phyloP scores from a whole-genome alignment of 2,329 filamentous ascomycete species.

The Lachnum nothofagi region DNA sequence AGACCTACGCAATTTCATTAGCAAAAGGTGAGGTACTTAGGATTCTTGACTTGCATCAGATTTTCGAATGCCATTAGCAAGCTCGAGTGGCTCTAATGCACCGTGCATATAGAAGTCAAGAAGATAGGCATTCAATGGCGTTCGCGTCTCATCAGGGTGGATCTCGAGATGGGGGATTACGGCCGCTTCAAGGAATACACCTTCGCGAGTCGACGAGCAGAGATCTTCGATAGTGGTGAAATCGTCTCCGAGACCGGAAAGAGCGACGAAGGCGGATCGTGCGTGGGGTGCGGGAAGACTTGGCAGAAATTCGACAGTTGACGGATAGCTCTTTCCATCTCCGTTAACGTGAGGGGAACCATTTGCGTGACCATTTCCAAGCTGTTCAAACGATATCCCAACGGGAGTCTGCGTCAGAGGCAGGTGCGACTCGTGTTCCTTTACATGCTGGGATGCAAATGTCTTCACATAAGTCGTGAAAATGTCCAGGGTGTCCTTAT shows the following conservation, averaged over 20 bases:
- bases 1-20: constrained; percentile 41
- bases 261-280: constrained; percentile 64
- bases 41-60: constrained; percentile 42
- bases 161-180: constrained; percentile 65
- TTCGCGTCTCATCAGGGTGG: constrained; percentile 48
- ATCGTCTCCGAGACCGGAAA: constrained; percentile 62
- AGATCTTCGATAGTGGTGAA: constrained; percentile 64
- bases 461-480: constrained; percentile 66
- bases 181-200: constrained; percentile 69
- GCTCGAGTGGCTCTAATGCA: constrained; percentile 53
- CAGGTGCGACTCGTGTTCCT: constrained; percentile 26
- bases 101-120: constrained; percentile 76
- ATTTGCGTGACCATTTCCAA: constrained; percentile 12
- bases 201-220: constrained; percentile 58
- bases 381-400: constrained; percentile 13
- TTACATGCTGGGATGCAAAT: constrained; percentile 58
- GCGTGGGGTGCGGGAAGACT: constrained; percentile 41
- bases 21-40: neutral
- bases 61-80: constrained; percentile 60
- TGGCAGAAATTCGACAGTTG: constrained; percentile 19
- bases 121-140: constrained; percentile 61
- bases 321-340: constrained; percentile 5
- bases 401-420: constrained; percentile 29
- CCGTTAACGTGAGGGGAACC: constrained; percentile 9
- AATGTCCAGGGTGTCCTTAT: constrained; percentile 58